A percentile compares a stretch with the other conserved stretches of the same genome.
These are phyloP conservation scores for Claviceps pazoutovae DNA, from an alignment of 2,329 filamentous ascomycete genomes.

Conservation along the genomic window DNA sequence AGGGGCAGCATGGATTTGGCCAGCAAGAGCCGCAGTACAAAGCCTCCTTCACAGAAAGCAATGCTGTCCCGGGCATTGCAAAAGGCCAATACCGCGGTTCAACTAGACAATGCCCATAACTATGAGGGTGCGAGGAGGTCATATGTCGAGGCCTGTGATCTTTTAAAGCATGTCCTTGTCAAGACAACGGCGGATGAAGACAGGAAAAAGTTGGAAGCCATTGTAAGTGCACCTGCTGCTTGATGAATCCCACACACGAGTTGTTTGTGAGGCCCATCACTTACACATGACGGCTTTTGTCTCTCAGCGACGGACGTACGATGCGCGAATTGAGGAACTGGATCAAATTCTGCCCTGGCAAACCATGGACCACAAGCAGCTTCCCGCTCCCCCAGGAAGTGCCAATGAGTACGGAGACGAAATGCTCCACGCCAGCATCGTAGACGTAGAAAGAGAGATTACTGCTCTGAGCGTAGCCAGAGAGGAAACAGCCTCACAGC, in stretches of 20 bases:
- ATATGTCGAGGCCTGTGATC: conserved; percentile 78
- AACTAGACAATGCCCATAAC: conserved; percentile 92
- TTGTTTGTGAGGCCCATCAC: neutral
- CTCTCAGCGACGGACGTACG: conserved; percentile 69
- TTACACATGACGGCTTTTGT: neutral
- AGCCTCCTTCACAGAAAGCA: conserved; percentile 66
- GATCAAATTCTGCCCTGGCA: conserved; percentile 52
- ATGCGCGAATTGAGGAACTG: conserved; percentile 76
- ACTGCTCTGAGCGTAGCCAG: conserved; percentile 24
- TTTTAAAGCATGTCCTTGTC: conserved; percentile 77
- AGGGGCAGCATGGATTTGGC: conserved; percentile 19
- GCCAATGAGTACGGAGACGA: conserved; percentile 10
- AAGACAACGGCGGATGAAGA: conserved; percentile 78
- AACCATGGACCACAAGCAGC: conserved; percentile 50
- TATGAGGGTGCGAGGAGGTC: conserved; percentile 82
- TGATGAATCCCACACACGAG: too few species aligned
- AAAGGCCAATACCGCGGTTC: conserved; percentile 89
- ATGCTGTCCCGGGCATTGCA: conserved; percentile 94
- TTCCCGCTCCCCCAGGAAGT: conserved; percentile 59
- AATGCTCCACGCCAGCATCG: conserved; percentile 1
- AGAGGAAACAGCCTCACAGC: conserved; percentile 11
- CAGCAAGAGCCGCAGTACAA: conserved; percentile 18
- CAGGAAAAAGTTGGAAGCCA: conserved; percentile 78
- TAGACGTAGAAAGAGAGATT: conserved; percentile 1
- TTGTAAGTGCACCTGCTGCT: conserved; percentile 47